These are phyloP conservation scores for Epichloe sp. DNA, from an alignment of 2,329 filamentous ascomycete genomes.

Conservation along the genomic window DNA sequence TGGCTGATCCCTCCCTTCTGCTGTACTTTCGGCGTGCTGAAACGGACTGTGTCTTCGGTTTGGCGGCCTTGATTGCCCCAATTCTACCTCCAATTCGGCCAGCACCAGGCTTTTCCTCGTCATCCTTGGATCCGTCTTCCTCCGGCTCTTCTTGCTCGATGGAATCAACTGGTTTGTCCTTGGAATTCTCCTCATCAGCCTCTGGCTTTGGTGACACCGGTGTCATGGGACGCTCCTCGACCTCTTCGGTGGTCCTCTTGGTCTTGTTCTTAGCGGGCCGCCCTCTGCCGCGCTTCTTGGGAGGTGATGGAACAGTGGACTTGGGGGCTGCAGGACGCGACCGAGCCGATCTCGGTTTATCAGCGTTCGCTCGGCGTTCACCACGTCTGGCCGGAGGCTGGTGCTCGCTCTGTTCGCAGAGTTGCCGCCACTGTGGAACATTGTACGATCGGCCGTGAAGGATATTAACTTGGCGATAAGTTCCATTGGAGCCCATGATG, in stretches of 20 bases:
- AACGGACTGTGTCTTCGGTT: conserved; percentile 57
- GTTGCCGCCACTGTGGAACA: conserved; percentile 83
- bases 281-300: conserved; percentile 28
- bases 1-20: conserved; percentile 61
- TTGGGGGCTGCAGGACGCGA: conserved; percentile 23
- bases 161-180: conserved; percentile 29
- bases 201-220: conserved; percentile 41
- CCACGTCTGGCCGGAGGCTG: conserved; percentile 87
- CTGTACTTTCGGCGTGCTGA: conserved; percentile 82
- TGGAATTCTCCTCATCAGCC: conserved; percentile 14
- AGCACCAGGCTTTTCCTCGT: conserved; percentile 26
- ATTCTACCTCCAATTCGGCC: conserved; percentile 28
- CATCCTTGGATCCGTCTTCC: conserved; percentile 25
- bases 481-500: conserved; percentile 89
- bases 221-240: conserved; percentile 43
- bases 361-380: conserved; percentile 54
- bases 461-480: conserved; percentile 94
- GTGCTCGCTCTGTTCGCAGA: conserved; percentile 90
- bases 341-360: conserved; percentile 34
- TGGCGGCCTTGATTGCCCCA: conserved; percentile 36
- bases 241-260: conserved; percentile 25
- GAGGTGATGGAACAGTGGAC: conserved; percentile 17
- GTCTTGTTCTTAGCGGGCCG: conserved; percentile 25
- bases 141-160: conserved; percentile 33
- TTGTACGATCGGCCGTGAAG: conserved; percentile 95